Percentiles rank a stretch among this genome's conserved stretches.
Conservation (phyloP, 1,284 basidiomycete genomes). For the Malassezia sp. region DNA sequence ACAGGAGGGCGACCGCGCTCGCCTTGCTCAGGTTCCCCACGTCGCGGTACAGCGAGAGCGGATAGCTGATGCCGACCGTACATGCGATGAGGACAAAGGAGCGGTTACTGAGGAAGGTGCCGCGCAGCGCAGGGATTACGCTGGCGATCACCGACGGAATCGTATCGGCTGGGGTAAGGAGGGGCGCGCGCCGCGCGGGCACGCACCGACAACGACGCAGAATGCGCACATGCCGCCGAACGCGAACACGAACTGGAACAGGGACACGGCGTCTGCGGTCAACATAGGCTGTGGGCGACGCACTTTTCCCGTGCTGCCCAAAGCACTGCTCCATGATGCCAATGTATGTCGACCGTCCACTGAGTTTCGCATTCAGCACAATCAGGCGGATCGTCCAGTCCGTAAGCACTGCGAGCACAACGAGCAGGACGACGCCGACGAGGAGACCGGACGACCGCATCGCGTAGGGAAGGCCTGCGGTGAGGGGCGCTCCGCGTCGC, state of each 20-base stretch:
- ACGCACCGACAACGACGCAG: slow-evolving; percentile 52
- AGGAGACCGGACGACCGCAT: slow-evolving; percentile 84
- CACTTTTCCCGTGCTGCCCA: slow-evolving; percentile 52
- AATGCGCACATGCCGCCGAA: slow-evolving; percentile 65
- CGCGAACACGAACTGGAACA: slow-evolving; percentile 95
- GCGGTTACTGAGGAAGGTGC: slow-evolving; percentile 68
- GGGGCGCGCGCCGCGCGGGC: too few relatives aligned
- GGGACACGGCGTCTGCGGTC: slow-evolving; percentile 65
- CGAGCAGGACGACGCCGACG: slow-evolving; percentile 67
- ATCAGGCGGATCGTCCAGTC: slow-evolving; percentile 98
- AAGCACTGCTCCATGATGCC: slow-evolving; percentile 94
- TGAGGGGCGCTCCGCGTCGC: too few relatives aligned
- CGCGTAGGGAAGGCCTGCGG: slow-evolving; percentile 79
- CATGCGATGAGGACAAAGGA: slow-evolving; percentile 63
- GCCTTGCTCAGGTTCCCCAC: slow-evolving; percentile 93
- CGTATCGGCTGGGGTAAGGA: too few relatives aligned
- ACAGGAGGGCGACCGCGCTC: slow-evolving; percentile 62
- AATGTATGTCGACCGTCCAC: slow-evolving; percentile 82
- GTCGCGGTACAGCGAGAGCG: slow-evolving; percentile 86
- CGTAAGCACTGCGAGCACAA: slow-evolving; percentile 69
- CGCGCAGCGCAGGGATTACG: slow-evolving; percentile 68
- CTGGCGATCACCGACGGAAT: slow-evolving; percentile 81
- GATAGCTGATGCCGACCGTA: slow-evolving; percentile 58
- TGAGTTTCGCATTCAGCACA: slow-evolving; percentile 79
- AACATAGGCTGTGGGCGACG: background rate